Evolutionary conservation across 2,329 filamentous ascomycete species (phyloP), one percentile per base, ranked within the genome.

Genomic region (Monosporascus sp.): DNA sequence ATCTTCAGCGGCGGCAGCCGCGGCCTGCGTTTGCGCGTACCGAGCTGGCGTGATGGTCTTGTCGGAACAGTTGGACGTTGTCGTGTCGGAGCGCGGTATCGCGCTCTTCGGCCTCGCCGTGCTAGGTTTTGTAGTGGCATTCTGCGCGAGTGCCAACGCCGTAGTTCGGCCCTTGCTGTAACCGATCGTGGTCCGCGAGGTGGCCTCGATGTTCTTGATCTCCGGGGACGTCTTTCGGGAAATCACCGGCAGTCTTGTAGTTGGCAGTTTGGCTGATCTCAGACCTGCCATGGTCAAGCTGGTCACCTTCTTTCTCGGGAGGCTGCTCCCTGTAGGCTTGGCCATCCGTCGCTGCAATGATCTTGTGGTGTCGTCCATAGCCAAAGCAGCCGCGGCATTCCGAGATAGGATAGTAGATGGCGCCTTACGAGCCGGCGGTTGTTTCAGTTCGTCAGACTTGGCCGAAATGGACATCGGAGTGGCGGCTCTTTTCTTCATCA

Each of bases 101-200:
- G 55, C 54, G 58, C 56, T 59, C 49, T 58, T 63, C 26, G 55
- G 51, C 35, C 50, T 47, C 43, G 51, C 50, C 48, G 48, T 58
- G 50, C 51, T 63, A 51, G 57, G 60, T 24, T 56, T 62, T 35
- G 57, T 52, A 41, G 60, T 52, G 38, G 60, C 67, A 55, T 60
- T 63, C 16, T 72, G 72, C 31, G 80, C 64, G 43, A 78, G 68
- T 0, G 76, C 76, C 1, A 76, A 78, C 5, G 78, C 74, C 5
- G 75, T 75, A 41, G 74, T 73, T 37, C 89, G 82, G 37, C 92
- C 91, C 68, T 88, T 90, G 52, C 82, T 89, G 67, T 96, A 96
- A 17, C 92, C 92, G 43, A 96, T 79, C 0, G 91, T 96, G 52
- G 84, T 92, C 58, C 86, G 84, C 2, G 91, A 96, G 6, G 84